Evolutionary conservation across 2,329 filamentous ascomycete genomes (phyloP).

Genomic region (Aspergillus awamori): DNA sequence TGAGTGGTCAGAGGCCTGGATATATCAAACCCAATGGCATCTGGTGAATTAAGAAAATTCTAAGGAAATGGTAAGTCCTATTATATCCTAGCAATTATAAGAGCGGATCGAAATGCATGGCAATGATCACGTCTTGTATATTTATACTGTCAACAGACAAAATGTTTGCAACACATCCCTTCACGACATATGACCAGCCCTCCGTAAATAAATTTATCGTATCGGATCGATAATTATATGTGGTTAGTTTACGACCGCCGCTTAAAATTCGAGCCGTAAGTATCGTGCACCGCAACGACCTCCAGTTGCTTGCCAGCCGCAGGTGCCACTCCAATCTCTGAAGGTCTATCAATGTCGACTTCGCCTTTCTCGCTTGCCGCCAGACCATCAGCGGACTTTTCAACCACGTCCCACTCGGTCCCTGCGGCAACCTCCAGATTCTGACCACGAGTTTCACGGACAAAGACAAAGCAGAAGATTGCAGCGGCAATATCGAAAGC

Average conservation of each 20-base stretch:
- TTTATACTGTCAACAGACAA: too few species aligned
- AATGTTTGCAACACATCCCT: too few species aligned
- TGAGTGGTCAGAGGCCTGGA: too few species aligned
- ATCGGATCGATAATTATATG: not conserved
- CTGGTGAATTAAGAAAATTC: too few species aligned
- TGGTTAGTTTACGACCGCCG: not conserved
- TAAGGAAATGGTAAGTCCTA: too few species aligned
- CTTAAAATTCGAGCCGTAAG: not conserved
- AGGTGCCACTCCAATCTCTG: not conserved
- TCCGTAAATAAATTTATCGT: too few species aligned
- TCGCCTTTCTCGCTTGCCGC: not conserved
- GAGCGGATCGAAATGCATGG: too few species aligned
- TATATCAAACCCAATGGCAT: too few species aligned
- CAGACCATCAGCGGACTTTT: not conserved
- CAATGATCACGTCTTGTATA: too few species aligned
- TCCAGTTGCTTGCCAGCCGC: not conserved
- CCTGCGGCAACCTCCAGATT: slow-evolving; percentile 36
- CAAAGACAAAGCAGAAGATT: slow-evolving; percentile 38
- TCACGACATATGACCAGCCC: too few species aligned
- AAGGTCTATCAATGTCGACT: not conserved
- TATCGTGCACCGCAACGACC: not conserved
- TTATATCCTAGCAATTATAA: too few species aligned
- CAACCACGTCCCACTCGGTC: not conserved
- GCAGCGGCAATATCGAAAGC: slow-evolving; percentile 39
- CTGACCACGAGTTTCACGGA: slow-evolving; percentile 46